Percentiles rank a stretch among this genome's conserved stretches.
These are phyloP conservation scores for Xylaria sp. DNA, from an alignment of 2,329 filamentous ascomycete genomes.

Conservation along the genomic window DNA sequence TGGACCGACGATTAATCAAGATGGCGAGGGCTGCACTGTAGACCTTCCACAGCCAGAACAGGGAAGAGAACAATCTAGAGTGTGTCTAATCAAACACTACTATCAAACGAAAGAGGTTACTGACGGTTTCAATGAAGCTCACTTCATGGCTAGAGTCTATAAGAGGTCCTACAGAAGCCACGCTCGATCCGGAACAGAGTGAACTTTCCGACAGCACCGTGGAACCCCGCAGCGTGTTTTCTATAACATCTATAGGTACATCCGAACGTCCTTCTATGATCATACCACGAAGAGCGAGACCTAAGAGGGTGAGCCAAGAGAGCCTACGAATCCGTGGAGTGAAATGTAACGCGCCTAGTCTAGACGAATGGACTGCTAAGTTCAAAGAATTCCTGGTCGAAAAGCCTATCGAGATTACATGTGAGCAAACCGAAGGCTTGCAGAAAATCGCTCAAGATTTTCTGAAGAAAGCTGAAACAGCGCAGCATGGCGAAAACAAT, in stretches of 20 bases:
- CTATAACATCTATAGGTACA: background rate
- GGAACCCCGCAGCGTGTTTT: background rate
- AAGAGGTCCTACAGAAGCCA: background rate
- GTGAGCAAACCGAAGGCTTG: background rate
- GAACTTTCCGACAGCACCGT: background rate
- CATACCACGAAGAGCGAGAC: background rate
- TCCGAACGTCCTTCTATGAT: background rate
- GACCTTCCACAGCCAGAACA: no score
- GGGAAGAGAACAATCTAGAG: no score
- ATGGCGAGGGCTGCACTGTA: no score
- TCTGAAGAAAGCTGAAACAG: background rate
- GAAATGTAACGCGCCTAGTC: background rate
- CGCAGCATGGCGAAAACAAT: background rate
- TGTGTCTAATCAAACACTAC: no score
- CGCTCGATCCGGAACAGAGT: background rate
- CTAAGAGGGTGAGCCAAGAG: background rate
- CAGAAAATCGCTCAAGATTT: background rate
- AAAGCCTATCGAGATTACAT: background rate
- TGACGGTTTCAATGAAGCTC: background rate
- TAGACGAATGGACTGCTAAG: background rate
- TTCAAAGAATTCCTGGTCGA: background rate
- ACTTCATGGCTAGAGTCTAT: background rate
- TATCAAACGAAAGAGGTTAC: background rate
- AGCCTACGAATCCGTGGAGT: background rate
- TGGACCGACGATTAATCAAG: no score